Evolutionary conservation across 2,329 filamentous ascomycete genomes (phyloP).

Genomic region (Ceratocystis huliohia): DNA sequence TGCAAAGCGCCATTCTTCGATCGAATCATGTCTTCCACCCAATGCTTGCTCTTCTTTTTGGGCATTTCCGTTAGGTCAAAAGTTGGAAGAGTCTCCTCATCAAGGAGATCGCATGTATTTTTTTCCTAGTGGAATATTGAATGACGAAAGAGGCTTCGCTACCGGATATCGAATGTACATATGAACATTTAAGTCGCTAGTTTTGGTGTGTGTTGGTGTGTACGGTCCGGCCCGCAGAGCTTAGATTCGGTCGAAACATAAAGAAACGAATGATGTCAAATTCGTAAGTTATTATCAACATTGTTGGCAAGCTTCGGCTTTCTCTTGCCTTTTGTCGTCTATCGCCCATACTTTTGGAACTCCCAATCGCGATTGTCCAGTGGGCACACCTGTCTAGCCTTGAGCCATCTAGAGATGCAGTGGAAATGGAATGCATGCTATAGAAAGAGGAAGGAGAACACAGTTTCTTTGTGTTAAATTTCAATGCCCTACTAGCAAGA

Average conservation of each 20-base stretch:
- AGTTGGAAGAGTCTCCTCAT: background rate
- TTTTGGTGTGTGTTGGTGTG: background rate
- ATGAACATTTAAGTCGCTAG: background rate
- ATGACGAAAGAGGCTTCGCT: background rate
- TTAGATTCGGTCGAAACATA: background rate
- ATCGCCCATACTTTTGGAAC: conserved; percentile 93
- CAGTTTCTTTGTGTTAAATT: too few species aligned
- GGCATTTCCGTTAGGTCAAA: background rate
- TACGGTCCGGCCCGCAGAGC: background rate
- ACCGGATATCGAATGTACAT: background rate
- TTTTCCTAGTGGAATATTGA: background rate
- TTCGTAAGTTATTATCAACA: background rate
- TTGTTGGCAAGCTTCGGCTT: background rate
- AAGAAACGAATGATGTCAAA: background rate
- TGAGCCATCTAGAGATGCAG: conserved; percentile 97
- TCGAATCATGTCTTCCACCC: background rate
- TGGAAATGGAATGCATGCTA: conserved; percentile 99
- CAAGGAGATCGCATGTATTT: too few species aligned
- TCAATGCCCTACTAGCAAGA: background rate
- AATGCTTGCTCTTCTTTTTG: background rate
- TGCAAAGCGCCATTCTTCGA: background rate
- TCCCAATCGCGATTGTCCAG: conserved; percentile 98
- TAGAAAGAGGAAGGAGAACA: background rate
- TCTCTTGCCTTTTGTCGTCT: conserved; percentile 19
- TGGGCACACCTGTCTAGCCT: conserved; percentile 96